Percentiles rank a stretch among this genome's conserved stretches.
Evolutionary conservation across 1,284 basidiomycete genomes (phyloP).

Genomic region (Boletellus deceptivus): DNA sequence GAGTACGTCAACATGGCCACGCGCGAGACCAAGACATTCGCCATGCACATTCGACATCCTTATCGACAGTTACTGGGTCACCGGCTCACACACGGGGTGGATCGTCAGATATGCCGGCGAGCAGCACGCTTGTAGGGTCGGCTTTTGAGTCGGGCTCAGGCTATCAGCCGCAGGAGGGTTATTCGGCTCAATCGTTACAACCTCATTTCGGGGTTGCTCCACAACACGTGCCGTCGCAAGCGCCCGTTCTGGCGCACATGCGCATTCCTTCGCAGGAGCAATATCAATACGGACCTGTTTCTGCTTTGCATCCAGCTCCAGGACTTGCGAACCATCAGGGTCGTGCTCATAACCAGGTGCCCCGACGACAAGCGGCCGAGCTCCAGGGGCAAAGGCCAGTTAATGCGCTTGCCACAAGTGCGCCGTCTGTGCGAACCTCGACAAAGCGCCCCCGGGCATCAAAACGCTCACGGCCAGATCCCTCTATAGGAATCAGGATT

Average conservation of each 20-base stretch:
- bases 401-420: neutral
- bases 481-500: neutral
- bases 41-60: conserved; percentile 24
- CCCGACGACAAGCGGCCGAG: neutral
- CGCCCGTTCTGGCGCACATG: conserved; percentile 1
- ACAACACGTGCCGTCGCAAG: conserved; percentile 6
- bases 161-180: conserved; percentile 3
- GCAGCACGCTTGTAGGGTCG: neutral
- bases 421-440: conserved; percentile 8
- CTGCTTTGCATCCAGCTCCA: conserved; percentile 11
- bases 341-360: conserved; percentile 7
- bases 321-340: conserved; percentile 1
- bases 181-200: conserved; percentile 6
- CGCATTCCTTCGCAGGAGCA: conserved; percentile 9
- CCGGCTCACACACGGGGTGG: conserved; percentile 12
- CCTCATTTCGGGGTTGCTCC: conserved; percentile 6
- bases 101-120: neutral
- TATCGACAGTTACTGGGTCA: conserved; percentile 29
- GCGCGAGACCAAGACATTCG: neutral
- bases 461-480: conserved; percentile 19
- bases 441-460: conserved; percentile 21
- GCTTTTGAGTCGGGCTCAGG: neutral
- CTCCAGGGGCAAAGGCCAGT: conserved; percentile 5
- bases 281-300: conserved; percentile 5
- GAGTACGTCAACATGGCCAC: neutral